Conservation (phyloP, 306 rosid species). For the Cyclanthera cordifolia region DNA sequence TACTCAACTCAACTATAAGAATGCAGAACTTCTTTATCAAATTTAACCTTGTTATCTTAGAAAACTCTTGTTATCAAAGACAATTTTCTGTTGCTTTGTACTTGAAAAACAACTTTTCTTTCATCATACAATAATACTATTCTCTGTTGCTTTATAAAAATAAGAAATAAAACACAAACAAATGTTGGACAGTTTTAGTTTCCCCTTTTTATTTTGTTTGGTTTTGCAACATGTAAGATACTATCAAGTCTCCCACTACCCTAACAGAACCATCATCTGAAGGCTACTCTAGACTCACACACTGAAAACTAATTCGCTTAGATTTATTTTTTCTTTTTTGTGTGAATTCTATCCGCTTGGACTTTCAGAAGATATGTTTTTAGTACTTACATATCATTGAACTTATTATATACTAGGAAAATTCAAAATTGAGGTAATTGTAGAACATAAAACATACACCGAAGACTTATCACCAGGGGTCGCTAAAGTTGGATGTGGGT, state of each 20-base stretch:
- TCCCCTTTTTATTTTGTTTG: neutral
- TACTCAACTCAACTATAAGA: neutral
- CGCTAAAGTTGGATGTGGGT: conserved; percentile 72
- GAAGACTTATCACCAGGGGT: conserved; percentile 73
- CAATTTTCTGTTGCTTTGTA: neutral
- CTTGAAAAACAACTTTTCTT: neutral
- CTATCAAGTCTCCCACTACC: neutral
- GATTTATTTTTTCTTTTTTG: too few species aligned
- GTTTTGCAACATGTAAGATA: neutral
- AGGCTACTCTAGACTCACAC: neutral
- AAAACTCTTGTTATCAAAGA: neutral
- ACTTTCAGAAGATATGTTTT: neutral
- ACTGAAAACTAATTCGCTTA: neutral
- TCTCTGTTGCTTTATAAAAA: neutral
- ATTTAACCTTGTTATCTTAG: neutral
- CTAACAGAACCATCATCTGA: neutral
- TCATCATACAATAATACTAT: too few species aligned
- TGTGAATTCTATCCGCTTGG: neutral
- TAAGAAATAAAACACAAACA: neutral
- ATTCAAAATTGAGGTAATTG: neutral
- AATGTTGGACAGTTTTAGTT: neutral
- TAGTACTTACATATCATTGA: neutral
- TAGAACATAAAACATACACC: conserved; percentile 38
- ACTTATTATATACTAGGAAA: neutral
- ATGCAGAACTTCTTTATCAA: neutral